Base-by-base conservation (phyloP, 257 asterid species). In the Schizonepeta tenuifolia region DNA sequence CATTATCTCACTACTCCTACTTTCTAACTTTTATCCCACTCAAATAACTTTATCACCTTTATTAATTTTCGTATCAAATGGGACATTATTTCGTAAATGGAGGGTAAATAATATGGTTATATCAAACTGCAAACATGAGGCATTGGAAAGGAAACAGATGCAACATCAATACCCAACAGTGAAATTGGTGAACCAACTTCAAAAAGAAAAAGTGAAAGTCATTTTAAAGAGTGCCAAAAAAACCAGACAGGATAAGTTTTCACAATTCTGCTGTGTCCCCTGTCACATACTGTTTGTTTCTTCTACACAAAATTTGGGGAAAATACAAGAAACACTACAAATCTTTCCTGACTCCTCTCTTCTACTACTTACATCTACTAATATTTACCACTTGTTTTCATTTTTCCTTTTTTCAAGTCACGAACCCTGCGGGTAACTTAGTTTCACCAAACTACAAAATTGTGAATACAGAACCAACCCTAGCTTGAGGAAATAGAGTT, bases 401-500 rank as follows among this genome's bases (percentile, higher is more conserved):
- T 21, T 7, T 21, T 57, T 59, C 20, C 12, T 20, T 22, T 74
- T 51, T 17, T 9, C 15, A 12, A 54, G 6, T 41, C 4, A 56
- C 50, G 59, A 21, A 10, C 54, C 63, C 31, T 40, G 70, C 18
- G 57, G 57, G 57, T 69, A 70, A 71, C 35, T 63, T 10, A n/a
- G 13, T 64, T 28, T 47, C 51, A 38, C 9, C 78, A 66, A 40
- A 9, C 67, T 67, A 58, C 68, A 78, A 72, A 78, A 60, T 67
- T 72, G 82, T 63, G 17, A 57, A 62, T 5, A 22, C 58, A 18
- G 15, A 53, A 31, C 53, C 3, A 31, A 21, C 33, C 21, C 64
- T 58, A 58, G 80, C 66, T 65, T 24, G 80, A 74, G 6, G 86
- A 69, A 44, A 75, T 71, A 18, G 73, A 75, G 80, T 77, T 78